phyloP scores from a whole-genome alignment of 768 basidiomycete species.

The Rossbeevera mucosa region DNA sequence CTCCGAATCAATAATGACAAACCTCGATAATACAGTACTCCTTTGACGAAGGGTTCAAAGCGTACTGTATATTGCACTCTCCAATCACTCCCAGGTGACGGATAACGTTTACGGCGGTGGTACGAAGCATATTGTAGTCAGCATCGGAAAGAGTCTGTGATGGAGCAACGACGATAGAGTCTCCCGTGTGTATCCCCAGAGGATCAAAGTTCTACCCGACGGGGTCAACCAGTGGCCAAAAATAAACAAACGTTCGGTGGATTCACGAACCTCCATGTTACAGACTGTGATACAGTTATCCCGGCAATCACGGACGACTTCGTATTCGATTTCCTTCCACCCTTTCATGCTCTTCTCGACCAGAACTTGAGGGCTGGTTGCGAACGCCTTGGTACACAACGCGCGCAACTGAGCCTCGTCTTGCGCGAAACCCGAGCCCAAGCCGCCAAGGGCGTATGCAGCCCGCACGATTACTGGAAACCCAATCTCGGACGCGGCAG shows the following conservation, averaged over 20 bases:
- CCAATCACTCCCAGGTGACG: slow-evolving; percentile 97
- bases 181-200: slow-evolving; percentile 96
- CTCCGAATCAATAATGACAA: slow-evolving; percentile 11
- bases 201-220: slow-evolving; percentile 89
- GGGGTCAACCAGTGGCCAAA: not conserved
- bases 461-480: slow-evolving; percentile 97
- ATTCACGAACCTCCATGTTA: slow-evolving; percentile 93
- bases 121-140: slow-evolving; percentile 99
- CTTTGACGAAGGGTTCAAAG: slow-evolving; percentile 88
- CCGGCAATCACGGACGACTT: slow-evolving; percentile 94
- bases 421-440: slow-evolving; percentile 96
- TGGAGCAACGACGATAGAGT: slow-evolving; percentile 96
- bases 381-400: slow-evolving; percentile 91
- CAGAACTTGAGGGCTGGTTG: slow-evolving; percentile 96
- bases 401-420: slow-evolving; percentile 84
- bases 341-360: slow-evolving; percentile 99
- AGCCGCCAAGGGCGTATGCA: slow-evolving; percentile 92
- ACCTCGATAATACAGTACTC: slow-evolving; percentile 99
- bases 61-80: slow-evolving; percentile 99
- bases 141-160: slow-evolving; percentile 97
- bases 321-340: slow-evolving; percentile 99
- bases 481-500: slow-evolving; percentile 79
- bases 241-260: not conserved
- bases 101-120: slow-evolving; percentile 96
- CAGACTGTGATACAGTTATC: slow-evolving; percentile 99